phyloP scores from a whole-genome alignment of 208 protist species.

The Sergeia podlipaevii region DNA sequence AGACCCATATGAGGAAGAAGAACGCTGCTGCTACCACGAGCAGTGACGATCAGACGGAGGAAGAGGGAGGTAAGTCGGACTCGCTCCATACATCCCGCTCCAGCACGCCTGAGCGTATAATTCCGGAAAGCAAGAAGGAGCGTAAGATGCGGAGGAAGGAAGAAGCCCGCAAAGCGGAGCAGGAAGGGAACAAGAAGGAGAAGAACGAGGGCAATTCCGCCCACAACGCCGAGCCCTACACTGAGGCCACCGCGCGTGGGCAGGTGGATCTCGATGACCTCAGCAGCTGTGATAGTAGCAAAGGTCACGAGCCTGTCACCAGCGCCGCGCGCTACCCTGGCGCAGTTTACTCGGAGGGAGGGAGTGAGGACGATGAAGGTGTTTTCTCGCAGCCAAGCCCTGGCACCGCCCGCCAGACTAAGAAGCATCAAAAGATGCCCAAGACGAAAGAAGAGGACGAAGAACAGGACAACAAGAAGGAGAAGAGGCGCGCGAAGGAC shows the following conservation, averaged over 20 bases:
- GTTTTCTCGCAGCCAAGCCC: no score
- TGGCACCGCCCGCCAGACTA: no score
- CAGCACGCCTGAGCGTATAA: constrained; percentile 2
- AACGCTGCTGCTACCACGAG: constrained; percentile 21
- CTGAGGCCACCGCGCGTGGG: no score
- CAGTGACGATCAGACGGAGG: constrained; percentile 2
- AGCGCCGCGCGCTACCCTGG: no score
- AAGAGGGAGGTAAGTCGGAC: constrained; percentile 5
- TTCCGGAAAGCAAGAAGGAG: background rate
- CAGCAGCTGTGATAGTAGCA: no score
- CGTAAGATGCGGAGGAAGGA: background rate
- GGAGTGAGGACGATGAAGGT: no score
- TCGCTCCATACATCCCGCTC: constrained; percentile 1
- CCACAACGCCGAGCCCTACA: background rate
- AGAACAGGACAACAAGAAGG: constrained; percentile 12
- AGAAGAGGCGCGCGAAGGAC: background rate
- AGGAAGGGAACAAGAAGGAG: constrained; percentile 4
- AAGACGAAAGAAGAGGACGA: no score
- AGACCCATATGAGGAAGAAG: constrained; percentile 10
- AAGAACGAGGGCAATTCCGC: background rate
- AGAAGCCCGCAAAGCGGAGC: background rate
- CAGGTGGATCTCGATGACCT: no score
- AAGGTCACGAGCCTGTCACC: background rate
- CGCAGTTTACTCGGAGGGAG: no score
- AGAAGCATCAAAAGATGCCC: no score